Evolutionary conservation across 2,329 filamentous ascomycete species (phyloP).

Genomic region (Pseudogymnoascus sp.): DNA sequence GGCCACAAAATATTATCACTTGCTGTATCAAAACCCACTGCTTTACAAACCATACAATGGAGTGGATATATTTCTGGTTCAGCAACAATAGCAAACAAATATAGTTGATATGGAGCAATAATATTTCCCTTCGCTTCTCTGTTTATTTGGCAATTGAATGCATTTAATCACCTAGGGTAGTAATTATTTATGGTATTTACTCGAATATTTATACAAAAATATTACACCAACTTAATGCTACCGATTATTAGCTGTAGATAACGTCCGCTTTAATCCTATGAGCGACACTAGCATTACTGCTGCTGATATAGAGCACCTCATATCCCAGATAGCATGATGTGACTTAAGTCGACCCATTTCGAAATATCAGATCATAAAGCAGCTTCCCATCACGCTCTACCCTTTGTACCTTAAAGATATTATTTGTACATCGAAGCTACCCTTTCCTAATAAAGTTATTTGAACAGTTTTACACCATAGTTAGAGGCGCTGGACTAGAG

Average conservation of each 20-base stretch:
- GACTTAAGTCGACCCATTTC: too few relatives aligned
- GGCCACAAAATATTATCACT: neutral
- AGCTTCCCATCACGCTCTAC: too few relatives aligned
- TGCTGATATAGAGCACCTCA: too few relatives aligned
- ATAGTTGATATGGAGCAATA: neutral
- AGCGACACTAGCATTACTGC: too few relatives aligned
- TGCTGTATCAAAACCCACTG: neutral
- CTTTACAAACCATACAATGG: neutral
- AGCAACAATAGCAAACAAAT: neutral
- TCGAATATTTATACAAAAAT: neutral
- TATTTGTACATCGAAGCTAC: too few relatives aligned
- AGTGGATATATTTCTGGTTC: neutral
- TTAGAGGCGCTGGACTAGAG: neutral
- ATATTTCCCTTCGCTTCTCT: neutral
- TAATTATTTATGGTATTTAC: neutral
- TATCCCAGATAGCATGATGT: too few relatives aligned
- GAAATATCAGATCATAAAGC: too few relatives aligned
- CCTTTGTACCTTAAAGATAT: too few relatives aligned
- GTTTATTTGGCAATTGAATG: neutral
- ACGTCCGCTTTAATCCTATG: too few relatives aligned
- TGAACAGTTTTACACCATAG: neutral
- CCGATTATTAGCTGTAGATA: too few relatives aligned
- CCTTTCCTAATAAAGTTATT: neutral
- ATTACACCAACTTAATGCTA: neutral
- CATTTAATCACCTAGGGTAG: neutral